Percentiles rank a stretch among this genome's conserved stretches.
phyloP scores from a whole-genome alignment of 2,329 filamentous ascomycete genomes.

The Apiospora arundinis region DNA sequence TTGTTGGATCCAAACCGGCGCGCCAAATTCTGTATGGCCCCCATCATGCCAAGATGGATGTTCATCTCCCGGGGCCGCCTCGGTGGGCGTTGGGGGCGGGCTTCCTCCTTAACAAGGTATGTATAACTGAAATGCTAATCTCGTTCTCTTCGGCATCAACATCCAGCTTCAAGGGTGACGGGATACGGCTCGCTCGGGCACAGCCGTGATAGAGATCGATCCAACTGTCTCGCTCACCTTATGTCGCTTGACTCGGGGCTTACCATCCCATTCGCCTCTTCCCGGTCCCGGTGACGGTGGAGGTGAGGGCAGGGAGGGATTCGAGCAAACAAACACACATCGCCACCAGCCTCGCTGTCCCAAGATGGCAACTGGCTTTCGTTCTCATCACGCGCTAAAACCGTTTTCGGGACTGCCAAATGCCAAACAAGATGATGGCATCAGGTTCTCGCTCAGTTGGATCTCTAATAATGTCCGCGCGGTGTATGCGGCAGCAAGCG shows the following conservation, averaged over 20 bases:
- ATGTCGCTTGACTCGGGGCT: background rate
- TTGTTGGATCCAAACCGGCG: background rate
- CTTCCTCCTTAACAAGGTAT: background rate
- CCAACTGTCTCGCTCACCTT: background rate
- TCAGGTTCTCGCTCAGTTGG: background rate
- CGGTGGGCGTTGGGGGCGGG: background rate
- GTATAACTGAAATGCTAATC: constrained; percentile 4
- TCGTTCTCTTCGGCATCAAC: background rate
- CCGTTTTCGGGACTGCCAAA: background rate
- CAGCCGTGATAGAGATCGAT: background rate
- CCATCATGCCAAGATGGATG: constrained; percentile 2
- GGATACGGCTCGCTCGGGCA: background rate
- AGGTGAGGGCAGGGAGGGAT: background rate
- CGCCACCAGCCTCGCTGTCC: background rate
- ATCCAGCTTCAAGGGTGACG: background rate
- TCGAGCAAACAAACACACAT: background rate
- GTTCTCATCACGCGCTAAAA: background rate
- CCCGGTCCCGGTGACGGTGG: background rate
- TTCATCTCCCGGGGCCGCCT: background rate
- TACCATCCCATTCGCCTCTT: background rate
- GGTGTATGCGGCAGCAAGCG: background rate
- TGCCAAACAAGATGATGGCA: background rate
- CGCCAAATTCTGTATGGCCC: background rate
- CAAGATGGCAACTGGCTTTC: background rate
- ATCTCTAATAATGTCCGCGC: background rate